phyloP scores from a whole-genome alignment of 169 alveolate genomes.

The Eimeria necatrix region DNA sequence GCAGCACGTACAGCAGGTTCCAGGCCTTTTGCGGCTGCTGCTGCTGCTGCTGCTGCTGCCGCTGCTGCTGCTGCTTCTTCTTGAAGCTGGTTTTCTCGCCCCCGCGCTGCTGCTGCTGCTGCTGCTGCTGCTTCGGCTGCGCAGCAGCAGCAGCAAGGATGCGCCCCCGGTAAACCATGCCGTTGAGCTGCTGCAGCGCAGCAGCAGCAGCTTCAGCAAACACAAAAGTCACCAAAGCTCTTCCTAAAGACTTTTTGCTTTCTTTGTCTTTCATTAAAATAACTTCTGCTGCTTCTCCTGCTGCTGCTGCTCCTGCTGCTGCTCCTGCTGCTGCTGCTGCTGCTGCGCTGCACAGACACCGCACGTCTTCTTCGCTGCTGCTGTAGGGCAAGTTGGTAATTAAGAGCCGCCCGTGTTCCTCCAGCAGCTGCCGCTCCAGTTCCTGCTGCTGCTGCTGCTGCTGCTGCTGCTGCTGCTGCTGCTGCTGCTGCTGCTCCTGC shows the following conservation, averaged over 20 bases:
- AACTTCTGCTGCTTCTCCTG: conserved; percentile 78
- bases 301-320: no score
- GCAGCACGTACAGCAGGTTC: conserved; percentile 97
- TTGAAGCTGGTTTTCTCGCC: conserved; percentile 82
- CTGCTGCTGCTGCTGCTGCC: conserved; percentile 87
- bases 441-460: not conserved
- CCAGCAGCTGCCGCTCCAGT: no score
- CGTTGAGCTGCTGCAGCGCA: conserved; percentile 80
- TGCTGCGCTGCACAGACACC: conserved; percentile 34
- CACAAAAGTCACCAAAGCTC: conserved; percentile 88
- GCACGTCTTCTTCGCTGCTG: conserved; percentile 93
- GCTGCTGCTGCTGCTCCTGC: conserved; percentile 3
- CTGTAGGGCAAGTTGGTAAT: conserved; percentile 93
- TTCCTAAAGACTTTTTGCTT: conserved; percentile 83
- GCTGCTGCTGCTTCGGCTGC: conserved; percentile 21
- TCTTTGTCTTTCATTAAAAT: conserved; percentile 59
- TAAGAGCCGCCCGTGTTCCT: conserved; percentile 88
- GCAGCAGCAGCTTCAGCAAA: conserved; percentile 88
- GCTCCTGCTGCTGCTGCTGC: no score
- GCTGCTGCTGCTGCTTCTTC: conserved; percentile 89
- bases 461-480: not conserved
- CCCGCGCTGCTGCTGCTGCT: conserved; percentile 45
- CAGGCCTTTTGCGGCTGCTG: conserved; percentile 93
- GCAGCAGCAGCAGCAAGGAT: conserved; percentile 46
- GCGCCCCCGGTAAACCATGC: conserved; percentile 68